A percentile compares a stretch with the other conserved stretches of the same genome.
phyloP scores from a whole-genome alignment of 805 yeast species.

The Saccharomyces kudriavzevii region DNA sequence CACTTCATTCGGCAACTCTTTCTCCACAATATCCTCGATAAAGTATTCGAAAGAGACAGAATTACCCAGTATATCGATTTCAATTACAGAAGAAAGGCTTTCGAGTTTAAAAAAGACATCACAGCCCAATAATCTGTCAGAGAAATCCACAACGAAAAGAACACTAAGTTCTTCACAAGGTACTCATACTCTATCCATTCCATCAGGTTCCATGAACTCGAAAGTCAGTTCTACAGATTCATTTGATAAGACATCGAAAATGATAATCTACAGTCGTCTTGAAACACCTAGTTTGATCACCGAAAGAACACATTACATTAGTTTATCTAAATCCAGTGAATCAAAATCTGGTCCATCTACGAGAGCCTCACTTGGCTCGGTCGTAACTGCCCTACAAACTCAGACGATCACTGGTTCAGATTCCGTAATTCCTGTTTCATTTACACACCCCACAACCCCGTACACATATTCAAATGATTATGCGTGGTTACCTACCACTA shows the following conservation, averaged over 20 bases:
- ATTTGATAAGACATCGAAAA: not conserved
- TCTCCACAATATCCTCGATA: not conserved
- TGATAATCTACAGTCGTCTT: not conserved
- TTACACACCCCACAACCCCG: constrained; percentile 17
- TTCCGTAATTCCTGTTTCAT: constrained; percentile 12
- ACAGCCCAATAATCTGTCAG: not conserved
- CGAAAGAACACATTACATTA: not conserved
- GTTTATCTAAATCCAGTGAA: not conserved
- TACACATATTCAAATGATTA: constrained; percentile 30
- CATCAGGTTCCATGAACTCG: not conserved
- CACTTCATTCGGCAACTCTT: not conserved
- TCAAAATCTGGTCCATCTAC: not conserved
- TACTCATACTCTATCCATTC: not conserved
- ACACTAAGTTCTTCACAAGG: not conserved
- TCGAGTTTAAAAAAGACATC: not conserved
- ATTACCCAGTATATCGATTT: not conserved
- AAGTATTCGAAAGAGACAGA: not conserved
- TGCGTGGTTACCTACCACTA: constrained; percentile 64
- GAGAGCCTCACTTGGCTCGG: not conserved
- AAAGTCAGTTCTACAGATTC: not conserved
- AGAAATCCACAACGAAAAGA: not conserved
- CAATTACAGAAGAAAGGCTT: not conserved
- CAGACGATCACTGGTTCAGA: constrained; percentile 34
- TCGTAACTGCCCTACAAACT: constrained; percentile 37
- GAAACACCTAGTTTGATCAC: not conserved